phyloP scores from a whole-genome alignment of 2,329 filamentous ascomycete species.

The Lachnellula subtilissima region DNA sequence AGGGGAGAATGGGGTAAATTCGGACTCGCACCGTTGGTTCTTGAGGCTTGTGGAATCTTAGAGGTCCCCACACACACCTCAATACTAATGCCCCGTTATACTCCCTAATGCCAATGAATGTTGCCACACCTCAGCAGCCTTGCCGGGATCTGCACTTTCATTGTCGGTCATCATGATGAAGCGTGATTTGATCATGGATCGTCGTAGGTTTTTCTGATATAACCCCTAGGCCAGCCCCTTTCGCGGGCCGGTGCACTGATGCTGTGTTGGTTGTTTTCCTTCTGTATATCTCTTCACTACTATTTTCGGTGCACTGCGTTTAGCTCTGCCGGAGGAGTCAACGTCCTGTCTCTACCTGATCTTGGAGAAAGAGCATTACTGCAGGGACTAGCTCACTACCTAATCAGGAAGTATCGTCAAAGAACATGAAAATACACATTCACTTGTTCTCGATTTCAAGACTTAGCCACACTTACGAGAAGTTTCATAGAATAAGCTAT shows the following conservation, averaged over 20 bases:
- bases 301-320: slow-evolving; percentile 8
- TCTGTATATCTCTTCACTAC: background rate
- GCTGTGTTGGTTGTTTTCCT: background rate
- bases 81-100: background rate
- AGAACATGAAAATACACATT: slow-evolving; percentile 9
- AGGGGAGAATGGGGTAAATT: slow-evolving; percentile 3
- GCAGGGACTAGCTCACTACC: background rate
- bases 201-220: background rate
- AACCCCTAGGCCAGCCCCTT: background rate
- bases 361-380: slow-evolving; percentile 3
- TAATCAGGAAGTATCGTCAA: slow-evolving; percentile 5
- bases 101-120: slow-evolving; percentile 11
- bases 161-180: slow-evolving; percentile 10
- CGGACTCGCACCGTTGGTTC: background rate
- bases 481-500: background rate
- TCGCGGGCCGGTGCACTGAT: background rate
- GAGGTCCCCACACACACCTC: slow-evolving; percentile 10
- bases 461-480: background rate
- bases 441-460: slow-evolving; percentile 1
- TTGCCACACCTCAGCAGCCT: slow-evolving; percentile 14
- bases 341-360: slow-evolving; percentile 5
- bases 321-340: slow-evolving; percentile 7
- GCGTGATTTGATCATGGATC: slow-evolving; percentile 11
- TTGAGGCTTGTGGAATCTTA: slow-evolving; percentile 6
- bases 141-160: slow-evolving; percentile 12